Evolutionary conservation across 2,329 filamentous ascomycete species (phyloP).

Genomic region (Phaeosphaeria sp.): DNA sequence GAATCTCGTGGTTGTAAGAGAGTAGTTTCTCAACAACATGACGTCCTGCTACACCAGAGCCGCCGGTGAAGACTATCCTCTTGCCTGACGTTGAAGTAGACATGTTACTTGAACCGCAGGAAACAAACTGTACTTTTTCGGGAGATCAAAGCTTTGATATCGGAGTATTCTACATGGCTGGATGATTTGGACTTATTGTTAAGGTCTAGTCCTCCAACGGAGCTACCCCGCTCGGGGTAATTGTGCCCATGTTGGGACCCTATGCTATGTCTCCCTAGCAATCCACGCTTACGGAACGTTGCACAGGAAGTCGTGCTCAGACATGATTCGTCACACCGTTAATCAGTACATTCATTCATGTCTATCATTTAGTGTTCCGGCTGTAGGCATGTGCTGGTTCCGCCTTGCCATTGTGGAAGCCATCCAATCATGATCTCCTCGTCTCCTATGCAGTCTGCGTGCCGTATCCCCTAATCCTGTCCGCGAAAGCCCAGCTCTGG

Average conservation of each 20-base stretch:
- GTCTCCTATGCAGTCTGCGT: constrained; percentile 65
- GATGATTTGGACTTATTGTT: neutral
- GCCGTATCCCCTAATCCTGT: constrained; percentile 92
- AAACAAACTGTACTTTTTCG: neutral
- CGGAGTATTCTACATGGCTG: neutral
- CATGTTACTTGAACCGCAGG: constrained; percentile 4
- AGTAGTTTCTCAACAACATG: constrained; percentile 60
- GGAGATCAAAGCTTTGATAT: neutral
- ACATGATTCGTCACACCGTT: constrained; percentile 18
- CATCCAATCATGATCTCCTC: neutral
- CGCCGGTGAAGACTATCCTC: constrained; percentile 61
- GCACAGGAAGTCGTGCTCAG: neutral
- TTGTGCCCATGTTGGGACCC: neutral
- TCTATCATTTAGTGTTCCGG: constrained; percentile 37
- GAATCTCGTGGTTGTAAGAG: constrained; percentile 58
- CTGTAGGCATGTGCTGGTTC: constrained; percentile 10
- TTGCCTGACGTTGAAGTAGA: constrained; percentile 19
- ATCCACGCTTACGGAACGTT: neutral
- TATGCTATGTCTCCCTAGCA: neutral
- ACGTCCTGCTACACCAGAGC: constrained; percentile 56
- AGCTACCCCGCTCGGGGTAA: constrained; percentile 7
- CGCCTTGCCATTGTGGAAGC: constrained; percentile 6
- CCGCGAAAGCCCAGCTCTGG: constrained; percentile 98
- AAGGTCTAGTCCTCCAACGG: neutral
- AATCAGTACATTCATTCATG: constrained; percentile 43